These are phyloP conservation scores for Cryphonectria parasitica DNA, from an alignment of 2,329 filamentous ascomycete genomes.

Conservation along the genomic window DNA sequence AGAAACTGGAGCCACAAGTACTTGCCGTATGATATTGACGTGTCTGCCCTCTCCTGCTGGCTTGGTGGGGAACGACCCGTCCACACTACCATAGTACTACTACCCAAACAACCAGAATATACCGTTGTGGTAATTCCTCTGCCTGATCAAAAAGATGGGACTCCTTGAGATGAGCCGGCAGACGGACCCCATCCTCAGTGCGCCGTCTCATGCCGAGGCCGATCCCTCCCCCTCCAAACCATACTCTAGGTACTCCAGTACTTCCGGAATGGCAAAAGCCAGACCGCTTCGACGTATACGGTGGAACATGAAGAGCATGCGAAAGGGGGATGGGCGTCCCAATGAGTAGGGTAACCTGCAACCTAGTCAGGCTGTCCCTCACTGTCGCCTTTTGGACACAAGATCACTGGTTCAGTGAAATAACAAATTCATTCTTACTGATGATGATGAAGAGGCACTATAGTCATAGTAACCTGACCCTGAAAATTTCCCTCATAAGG, in stretches of 20 bases:
- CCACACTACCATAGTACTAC: neutral
- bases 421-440: neutral
- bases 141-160: neutral
- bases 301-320: neutral
- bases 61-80: neutral
- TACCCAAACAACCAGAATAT: neutral
- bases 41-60: neutral
- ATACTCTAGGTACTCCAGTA: neutral
- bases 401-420: neutral
- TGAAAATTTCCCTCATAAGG: too few relatives aligned
- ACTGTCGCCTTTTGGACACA: neutral
- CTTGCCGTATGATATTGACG: neutral
- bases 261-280: neutral
- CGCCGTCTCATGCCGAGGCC: slow-evolving; percentile 3
- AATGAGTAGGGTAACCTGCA: neutral
- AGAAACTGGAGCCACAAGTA: neutral
- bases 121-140: neutral
- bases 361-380: neutral
- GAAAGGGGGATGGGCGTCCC: neutral
- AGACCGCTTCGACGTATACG: neutral
- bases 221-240: neutral
- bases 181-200: neutral
- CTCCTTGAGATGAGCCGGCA: slow-evolving; percentile 5
- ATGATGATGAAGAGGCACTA: neutral
- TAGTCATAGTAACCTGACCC: too few relatives aligned